A percentile compares a stretch with the other conserved stretches of the same genome.
phyloP scores from a whole-genome alignment of 208 protist species.

The Trichomonas gallinae region DNA sequence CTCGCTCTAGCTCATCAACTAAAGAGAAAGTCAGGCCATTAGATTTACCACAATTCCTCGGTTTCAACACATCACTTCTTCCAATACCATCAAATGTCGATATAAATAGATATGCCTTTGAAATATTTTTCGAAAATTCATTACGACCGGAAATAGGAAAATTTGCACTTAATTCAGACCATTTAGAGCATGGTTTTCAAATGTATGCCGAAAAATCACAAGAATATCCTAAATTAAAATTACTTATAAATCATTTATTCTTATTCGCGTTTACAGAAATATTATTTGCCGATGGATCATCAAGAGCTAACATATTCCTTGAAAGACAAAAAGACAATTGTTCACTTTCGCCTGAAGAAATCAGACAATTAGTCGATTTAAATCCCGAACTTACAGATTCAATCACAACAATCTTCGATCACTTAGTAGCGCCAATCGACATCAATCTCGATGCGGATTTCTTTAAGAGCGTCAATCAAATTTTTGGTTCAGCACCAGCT shows the following conservation, averaged over 20 bases:
- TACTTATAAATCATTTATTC: not conserved
- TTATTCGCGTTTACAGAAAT: conserved; percentile 3
- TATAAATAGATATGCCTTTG: not conserved
- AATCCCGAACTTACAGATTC: not conserved
- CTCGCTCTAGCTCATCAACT: not conserved
- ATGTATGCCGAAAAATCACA: not conserved
- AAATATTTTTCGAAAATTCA: not conserved
- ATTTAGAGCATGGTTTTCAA: not conserved
- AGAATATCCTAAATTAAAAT: not conserved
- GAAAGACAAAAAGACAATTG: not conserved
- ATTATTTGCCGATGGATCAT: not conserved
- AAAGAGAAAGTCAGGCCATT: not conserved
- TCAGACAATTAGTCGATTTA: not conserved
- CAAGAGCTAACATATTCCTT: not conserved
- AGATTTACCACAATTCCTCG: not conserved
- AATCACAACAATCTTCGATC: not conserved
- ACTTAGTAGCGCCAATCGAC: not conserved
- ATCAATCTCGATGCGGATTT: not conserved
- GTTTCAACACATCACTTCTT: not conserved
- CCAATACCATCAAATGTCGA: not conserved
- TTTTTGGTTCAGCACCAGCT: not conserved
- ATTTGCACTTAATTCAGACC: not conserved
- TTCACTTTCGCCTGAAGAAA: not conserved
- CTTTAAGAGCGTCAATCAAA: not conserved
- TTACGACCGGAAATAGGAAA: not conserved